phyloP scores from a whole-genome alignment of 2,329 filamentous ascomycete genomes.

The Claviceps monticola region DNA sequence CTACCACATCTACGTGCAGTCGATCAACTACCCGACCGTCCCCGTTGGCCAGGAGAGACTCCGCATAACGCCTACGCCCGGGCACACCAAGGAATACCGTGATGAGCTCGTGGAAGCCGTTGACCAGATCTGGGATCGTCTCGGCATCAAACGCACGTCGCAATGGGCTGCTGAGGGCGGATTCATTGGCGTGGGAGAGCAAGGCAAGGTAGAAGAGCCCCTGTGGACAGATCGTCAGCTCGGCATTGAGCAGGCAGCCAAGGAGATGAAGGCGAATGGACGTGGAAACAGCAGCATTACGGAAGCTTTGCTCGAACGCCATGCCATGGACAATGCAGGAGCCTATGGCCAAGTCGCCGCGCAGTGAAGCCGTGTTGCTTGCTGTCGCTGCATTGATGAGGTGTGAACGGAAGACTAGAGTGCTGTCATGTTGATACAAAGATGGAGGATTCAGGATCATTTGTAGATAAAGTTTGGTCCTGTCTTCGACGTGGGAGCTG shows the following conservation, averaged over 20 bases:
- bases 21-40: conserved; percentile 97
- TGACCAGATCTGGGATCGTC: conserved; percentile 75
- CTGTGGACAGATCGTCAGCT: conserved; percentile 90
- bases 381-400: not conserved
- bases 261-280: conserved; percentile 41
- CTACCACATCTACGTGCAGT: conserved; percentile 92
- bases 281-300: conserved; percentile 28
- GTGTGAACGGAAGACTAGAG: no score
- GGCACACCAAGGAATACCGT: conserved; percentile 72
- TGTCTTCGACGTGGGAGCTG: no score
- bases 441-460: no score
- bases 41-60: conserved; percentile 95
- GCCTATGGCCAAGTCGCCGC: conserved; percentile 16
- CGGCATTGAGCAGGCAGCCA: conserved; percentile 52
- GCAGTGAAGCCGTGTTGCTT: conserved; percentile 3
- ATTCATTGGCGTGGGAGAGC: conserved; percentile 83
- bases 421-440: no score
- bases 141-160: conserved; percentile 82
- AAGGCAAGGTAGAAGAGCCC: conserved; percentile 47
- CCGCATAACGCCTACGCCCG: conserved; percentile 89
- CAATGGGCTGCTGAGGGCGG: conserved; percentile 86
- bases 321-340: conserved; percentile 23
- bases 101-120: conserved; percentile 75
- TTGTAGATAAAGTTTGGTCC: no score
- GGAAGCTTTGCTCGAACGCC: conserved; percentile 45